Evolutionary conservation across 768 basidiomycete genomes (phyloP).

Genomic region (Boletus rubescentipes): DNA sequence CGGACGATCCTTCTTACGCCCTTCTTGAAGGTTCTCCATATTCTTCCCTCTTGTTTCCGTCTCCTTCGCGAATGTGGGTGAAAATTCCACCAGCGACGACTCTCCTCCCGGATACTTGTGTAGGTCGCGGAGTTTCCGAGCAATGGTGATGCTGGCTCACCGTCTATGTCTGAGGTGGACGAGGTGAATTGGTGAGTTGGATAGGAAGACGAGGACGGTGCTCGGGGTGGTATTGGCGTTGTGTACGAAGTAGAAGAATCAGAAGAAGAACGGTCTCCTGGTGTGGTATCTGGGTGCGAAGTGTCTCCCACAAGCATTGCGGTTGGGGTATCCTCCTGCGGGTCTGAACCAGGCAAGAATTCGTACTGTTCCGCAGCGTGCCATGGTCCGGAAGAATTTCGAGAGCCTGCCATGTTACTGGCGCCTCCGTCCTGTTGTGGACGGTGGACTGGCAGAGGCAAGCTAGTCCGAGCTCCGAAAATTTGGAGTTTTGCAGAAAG

Average conservation of each 20-base stretch:
- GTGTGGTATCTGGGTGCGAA: slow-evolving; percentile 29
- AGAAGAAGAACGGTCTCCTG: slow-evolving; percentile 23
- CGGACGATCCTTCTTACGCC: slow-evolving; percentile 56
- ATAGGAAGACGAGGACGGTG: slow-evolving; percentile 56
- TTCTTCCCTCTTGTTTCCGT: slow-evolving; percentile 47
- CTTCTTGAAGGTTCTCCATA: slow-evolving; percentile 53
- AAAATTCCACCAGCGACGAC: slow-evolving; percentile 57
- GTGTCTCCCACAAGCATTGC: slow-evolving; percentile 6
- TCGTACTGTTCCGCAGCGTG: slow-evolving; percentile 41
- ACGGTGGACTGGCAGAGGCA: slow-evolving; percentile 10
- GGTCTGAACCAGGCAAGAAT: slow-evolving; percentile 45
- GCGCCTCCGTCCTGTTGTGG: slow-evolving; percentile 2
- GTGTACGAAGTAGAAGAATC: slow-evolving; percentile 32
- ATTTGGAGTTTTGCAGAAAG: not conserved
- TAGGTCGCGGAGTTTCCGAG: slow-evolving; percentile 30
- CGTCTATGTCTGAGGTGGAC: slow-evolving; percentile 61
- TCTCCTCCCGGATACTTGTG: slow-evolving; percentile 45
- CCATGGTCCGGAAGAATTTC: slow-evolving; percentile 13
- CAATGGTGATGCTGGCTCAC: slow-evolving; percentile 52
- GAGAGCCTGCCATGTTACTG: slow-evolving; percentile 20
- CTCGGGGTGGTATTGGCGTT: slow-evolving; percentile 63
- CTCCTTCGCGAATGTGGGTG: slow-evolving; percentile 44
- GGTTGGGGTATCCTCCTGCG: slow-evolving; percentile 31
- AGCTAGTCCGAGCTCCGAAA: not conserved
- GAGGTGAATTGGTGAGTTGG: slow-evolving; percentile 49